Percentiles rank a stretch among this genome's conserved stretches.
These are phyloP conservation scores for Cutaneotrichosporon daszewskae DNA, from an alignment of 1,284 basidiomycete genomes.

Conservation along the genomic window DNA sequence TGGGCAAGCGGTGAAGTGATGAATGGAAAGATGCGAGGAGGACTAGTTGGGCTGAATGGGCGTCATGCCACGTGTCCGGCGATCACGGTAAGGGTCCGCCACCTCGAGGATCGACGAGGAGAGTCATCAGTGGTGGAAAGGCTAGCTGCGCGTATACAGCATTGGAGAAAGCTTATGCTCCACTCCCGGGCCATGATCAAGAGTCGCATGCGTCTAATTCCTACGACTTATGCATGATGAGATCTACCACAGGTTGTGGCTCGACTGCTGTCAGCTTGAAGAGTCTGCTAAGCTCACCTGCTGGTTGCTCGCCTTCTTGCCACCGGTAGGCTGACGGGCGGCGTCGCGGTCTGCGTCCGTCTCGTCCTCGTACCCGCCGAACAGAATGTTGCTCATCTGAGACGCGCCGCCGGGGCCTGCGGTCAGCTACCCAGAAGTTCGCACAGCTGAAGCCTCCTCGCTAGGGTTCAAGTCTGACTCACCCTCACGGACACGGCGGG, in stretches of 20 bases:
- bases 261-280: constrained; percentile 4
- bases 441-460: neutral
- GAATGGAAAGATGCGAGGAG: neutral
- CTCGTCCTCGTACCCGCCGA: constrained; percentile 42
- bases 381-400: constrained; percentile 38
- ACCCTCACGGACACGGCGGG: constrained; percentile 46
- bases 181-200: too few species aligned
- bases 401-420: constrained; percentile 43
- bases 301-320: constrained; percentile 31
- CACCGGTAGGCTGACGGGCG: constrained; percentile 21
- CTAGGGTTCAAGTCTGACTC: constrained; percentile 8
- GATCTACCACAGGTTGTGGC: constrained; percentile 9
- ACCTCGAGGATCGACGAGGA: too few species aligned
- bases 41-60: too few species aligned
- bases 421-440: constrained; percentile 1
- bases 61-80: neutral
- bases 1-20: neutral
- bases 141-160: too few species aligned
- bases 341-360: constrained; percentile 31
- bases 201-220: too few species aligned
- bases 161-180: too few species aligned
- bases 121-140: too few species aligned
- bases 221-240: too few species aligned
- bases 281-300: constrained; percentile 15
- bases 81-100: too few species aligned